Conservation (phyloP, 331 rosid genomes). For the Pyracantha coccinea region DNA sequence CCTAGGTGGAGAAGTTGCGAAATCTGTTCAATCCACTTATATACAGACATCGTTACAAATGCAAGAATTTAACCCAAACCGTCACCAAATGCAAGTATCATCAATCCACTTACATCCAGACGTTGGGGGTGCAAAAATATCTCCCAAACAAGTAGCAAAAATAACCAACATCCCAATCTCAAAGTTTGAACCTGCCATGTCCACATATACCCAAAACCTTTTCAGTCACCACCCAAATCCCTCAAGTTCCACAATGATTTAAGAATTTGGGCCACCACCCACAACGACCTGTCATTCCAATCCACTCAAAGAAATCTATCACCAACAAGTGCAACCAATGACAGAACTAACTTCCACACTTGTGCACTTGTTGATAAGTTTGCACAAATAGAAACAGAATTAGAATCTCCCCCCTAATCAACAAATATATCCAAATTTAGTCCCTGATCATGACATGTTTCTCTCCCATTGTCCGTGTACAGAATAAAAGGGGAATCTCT, state of each 20-base stretch:
- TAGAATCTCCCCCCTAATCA: not conserved
- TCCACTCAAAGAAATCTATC: too few species aligned
- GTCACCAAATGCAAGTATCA: not conserved
- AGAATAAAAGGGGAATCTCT: not conserved
- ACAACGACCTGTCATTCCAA: not conserved
- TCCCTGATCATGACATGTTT: not conserved
- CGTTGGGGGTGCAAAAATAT: fast-evolving
- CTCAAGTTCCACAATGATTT: not conserved
- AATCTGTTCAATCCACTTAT: not conserved
- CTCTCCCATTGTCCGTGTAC: not conserved
- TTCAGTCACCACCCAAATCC: not conserved
- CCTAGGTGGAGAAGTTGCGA: not conserved
- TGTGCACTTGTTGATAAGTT: too few species aligned
- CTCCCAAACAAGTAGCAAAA: not conserved
- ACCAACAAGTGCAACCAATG: too few species aligned
- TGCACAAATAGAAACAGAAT: not conserved
- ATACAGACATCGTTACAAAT: too few species aligned
- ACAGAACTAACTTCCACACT: too few species aligned
- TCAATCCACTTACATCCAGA: too few species aligned
- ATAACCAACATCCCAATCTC: not conserved
- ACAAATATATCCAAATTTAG: not conserved
- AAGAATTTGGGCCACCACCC: not conserved
- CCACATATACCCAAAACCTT: not conserved
- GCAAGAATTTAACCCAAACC: not conserved
- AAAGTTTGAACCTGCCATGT: not conserved